phyloP scores from a whole-genome alignment of 352 stramenopile species.

The Phytophthora brassicae region DNA sequence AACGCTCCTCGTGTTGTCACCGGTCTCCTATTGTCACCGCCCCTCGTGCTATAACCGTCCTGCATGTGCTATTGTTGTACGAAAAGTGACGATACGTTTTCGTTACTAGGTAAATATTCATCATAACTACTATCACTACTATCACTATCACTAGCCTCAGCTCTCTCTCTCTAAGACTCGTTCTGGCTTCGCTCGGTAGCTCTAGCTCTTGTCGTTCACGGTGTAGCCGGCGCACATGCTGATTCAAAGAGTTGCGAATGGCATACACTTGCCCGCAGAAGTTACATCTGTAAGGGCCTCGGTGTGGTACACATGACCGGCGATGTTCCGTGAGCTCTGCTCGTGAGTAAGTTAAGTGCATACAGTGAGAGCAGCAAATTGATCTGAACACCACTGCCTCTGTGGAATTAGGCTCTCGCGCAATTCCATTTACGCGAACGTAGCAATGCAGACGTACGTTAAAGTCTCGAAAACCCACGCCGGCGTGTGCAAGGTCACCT shows the following conservation, averaged over 20 bases:
- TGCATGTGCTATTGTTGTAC: too few relatives aligned
- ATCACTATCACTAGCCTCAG: neutral
- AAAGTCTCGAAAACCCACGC: neutral
- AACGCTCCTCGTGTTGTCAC: too few relatives aligned
- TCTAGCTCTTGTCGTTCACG: neutral
- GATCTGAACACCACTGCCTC: neutral
- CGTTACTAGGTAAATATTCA: too few relatives aligned
- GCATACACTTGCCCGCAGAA: neutral
- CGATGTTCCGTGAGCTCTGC: neutral
- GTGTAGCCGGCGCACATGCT: neutral
- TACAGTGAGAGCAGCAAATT: neutral
- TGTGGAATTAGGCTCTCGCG: neutral
- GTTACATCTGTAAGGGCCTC: neutral
- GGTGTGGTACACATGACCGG: neutral
- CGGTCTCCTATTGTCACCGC: too few relatives aligned
- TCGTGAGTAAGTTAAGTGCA: neutral
- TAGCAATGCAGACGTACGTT: conserved; percentile 3
- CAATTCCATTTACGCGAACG: neutral
- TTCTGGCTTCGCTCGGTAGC: neutral
- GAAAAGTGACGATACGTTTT: too few relatives aligned
- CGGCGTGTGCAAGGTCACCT: neutral
- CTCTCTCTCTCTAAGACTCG: neutral
- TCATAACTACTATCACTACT: too few relatives aligned
- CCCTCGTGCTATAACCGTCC: too few relatives aligned
- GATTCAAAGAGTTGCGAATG: conserved; percentile 1